Evolutionary conservation across 2,329 filamentous ascomycete species (phyloP).

Genomic region (Phoma sp.): DNA sequence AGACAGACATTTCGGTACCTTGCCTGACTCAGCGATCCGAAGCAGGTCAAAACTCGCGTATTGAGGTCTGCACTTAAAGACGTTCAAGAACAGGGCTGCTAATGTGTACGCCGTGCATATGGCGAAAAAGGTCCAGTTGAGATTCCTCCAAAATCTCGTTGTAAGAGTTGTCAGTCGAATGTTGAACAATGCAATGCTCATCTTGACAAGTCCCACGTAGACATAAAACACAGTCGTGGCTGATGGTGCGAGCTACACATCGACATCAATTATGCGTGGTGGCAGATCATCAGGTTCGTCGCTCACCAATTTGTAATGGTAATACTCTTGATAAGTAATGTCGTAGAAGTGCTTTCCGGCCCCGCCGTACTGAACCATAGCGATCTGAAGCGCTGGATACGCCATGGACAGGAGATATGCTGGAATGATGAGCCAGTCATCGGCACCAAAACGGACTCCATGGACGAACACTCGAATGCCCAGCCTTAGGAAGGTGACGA

Average conservation of each 20-base stretch:
- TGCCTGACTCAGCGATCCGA: constrained; percentile 9
- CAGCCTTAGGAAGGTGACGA: constrained; percentile 8
- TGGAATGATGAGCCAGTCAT: constrained; percentile 15
- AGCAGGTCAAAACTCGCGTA: constrained; percentile 11
- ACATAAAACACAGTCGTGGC: constrained; percentile 11
- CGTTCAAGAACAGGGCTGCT: constrained; percentile 3
- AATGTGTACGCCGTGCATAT: constrained; percentile 9
- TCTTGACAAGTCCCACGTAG: constrained; percentile 12
- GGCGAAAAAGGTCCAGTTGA: constrained; percentile 10
- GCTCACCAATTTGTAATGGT: constrained; percentile 7
- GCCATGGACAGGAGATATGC: constrained; percentile 11
- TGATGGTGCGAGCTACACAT: constrained; percentile 7
- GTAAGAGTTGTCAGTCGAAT: constrained; percentile 14
- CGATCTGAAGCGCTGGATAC: constrained; percentile 10
- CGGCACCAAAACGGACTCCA: constrained; percentile 10
- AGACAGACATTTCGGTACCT: constrained; percentile 8
- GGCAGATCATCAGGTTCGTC: not conserved
- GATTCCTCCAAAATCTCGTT: constrained; percentile 5
- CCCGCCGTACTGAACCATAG: constrained; percentile 10
- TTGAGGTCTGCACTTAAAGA: constrained; percentile 13
- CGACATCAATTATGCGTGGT: not conserved
- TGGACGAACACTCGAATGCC: constrained; percentile 10
- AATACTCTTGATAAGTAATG: constrained; percentile 14
- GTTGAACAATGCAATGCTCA: constrained; percentile 13
- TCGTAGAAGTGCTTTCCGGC: constrained; percentile 13